Evolutionary conservation across 2,329 filamentous ascomycete genomes (phyloP), one percentile per base, ranked within the genome.

Genomic region (Colletotrichum tropicale): DNA sequence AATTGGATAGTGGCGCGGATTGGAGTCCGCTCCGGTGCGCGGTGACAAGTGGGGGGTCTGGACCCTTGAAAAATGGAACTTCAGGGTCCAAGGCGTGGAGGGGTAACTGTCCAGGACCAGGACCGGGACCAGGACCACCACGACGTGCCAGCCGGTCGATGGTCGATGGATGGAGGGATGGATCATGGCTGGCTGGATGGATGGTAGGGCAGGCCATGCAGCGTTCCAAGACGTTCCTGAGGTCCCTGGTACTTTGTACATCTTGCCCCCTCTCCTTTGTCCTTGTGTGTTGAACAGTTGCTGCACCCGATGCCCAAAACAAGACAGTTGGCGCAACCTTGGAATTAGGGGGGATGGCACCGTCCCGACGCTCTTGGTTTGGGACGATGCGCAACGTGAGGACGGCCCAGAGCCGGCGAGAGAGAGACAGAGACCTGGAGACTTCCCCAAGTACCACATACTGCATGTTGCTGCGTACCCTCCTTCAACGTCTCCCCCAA

Each of bases 61-160:
- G 73, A 75, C 73, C 73, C 73, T 75, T 75, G 73, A 72, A 75
- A 75, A 73, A 62, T 75, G 73, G 73, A 75, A 75, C 73, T 75
- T 75, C 73, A 75, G 73, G 73, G 73, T 75, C 73, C 70, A 67
- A 58, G 28, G 55, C 69, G 69, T 73, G 73, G 72, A 75, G 73
- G 73, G 73, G 73, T 75, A 72, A 56, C 34, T 52, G 61, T 55
- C 60, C 52, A 58, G 34, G 61, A 28, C 24, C 18, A 60, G 48
- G 71, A 30, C 43, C 43, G 43, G 43, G 26, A 36, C 30, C 28
- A 36, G 43, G 43, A 52, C 43, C 43, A 52, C 43, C 43, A 52
- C 43, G 43, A 52, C 43, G n/a, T 52, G 43, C 43, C 43, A 52
- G 43, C 43, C 43, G 55, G 55, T 58, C 21, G 26, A 30, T 58